Evolutionary conservation across 345 rosid species (phyloP).

Genomic region (Mercurialis annua): DNA sequence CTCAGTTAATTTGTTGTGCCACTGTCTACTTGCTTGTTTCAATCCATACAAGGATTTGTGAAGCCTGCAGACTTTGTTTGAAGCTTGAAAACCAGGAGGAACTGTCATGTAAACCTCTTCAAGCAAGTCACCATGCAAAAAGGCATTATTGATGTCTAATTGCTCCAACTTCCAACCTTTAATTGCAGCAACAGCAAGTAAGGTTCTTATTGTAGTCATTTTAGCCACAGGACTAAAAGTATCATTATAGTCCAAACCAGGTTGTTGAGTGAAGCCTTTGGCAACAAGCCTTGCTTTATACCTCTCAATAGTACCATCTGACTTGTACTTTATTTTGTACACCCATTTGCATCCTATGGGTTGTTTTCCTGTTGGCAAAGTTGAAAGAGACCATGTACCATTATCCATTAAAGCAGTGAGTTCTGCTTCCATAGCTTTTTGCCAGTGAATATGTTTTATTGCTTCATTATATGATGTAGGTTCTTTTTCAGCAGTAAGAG

Average conservation of each 20-base stretch:
- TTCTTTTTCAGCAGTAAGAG: too few relatives aligned
- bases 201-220: background rate
- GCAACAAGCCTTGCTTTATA: background rate
- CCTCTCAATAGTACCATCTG: background rate
- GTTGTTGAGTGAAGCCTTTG: background rate
- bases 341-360: too few relatives aligned
- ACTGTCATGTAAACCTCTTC: background rate
- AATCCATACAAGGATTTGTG: background rate
- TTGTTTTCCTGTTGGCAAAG: too few relatives aligned
- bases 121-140: too few relatives aligned
- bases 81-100: background rate
- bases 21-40: too few relatives aligned
- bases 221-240: background rate
- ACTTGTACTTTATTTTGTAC: too few relatives aligned
- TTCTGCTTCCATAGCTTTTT: too few relatives aligned
- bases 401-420: too few relatives aligned
- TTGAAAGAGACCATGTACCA: too few relatives aligned
- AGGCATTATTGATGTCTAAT: background rate
- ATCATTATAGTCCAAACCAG: background rate
- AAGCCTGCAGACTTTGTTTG: background rate
- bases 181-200: background rate
- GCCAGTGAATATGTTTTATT: too few relatives aligned
- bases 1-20: too few relatives aligned
- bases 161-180: background rate
- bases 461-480: too few relatives aligned